Percentiles rank a stretch among this genome's conserved stretches.
Evolutionary conservation across 768 basidiomycete species (phyloP).

Genomic region (Clavulina sp.): DNA sequence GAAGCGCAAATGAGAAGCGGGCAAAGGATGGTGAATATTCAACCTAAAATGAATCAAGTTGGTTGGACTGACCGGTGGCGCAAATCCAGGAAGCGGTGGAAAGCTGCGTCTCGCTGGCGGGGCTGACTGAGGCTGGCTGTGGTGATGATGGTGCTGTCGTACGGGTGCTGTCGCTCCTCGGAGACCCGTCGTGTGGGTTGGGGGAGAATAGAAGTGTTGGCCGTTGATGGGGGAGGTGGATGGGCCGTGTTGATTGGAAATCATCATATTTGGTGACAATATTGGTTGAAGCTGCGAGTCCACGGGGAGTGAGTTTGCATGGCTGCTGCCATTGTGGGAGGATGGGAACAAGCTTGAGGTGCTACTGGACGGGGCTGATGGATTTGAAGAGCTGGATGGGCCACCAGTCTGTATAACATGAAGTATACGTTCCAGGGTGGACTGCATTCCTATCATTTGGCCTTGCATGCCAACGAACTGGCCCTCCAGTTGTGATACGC

Average conservation of each 20-base stretch:
- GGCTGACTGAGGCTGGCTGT: neutral
- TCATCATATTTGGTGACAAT: constrained; percentile 2
- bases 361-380: no score
- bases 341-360: neutral
- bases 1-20: constrained; percentile 1
- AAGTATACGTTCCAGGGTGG: constrained; percentile 69
- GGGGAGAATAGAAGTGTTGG: neutral
- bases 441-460: constrained; percentile 91
- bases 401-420: constrained; percentile 36
- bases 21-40: constrained; percentile 11
- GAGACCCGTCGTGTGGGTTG: neutral
- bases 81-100: constrained; percentile 81
- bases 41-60: neutral
- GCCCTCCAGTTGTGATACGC: constrained; percentile 67
- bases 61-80: constrained; percentile 48
- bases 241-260: constrained; percentile 2
- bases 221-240: constrained; percentile 9
- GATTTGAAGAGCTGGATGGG: constrained; percentile 15
- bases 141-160: constrained; percentile 3
- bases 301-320: neutral
- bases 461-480: constrained; percentile 84
- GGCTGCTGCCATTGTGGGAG: constrained; percentile 11
- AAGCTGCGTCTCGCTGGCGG: constrained; percentile 30
- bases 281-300: constrained; percentile 4
- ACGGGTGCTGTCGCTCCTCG: neutral